These are phyloP conservation scores for Rhododendron kiyosumense DNA, from an alignment of 148 eudicot species.

Conservation along the genomic window DNA sequence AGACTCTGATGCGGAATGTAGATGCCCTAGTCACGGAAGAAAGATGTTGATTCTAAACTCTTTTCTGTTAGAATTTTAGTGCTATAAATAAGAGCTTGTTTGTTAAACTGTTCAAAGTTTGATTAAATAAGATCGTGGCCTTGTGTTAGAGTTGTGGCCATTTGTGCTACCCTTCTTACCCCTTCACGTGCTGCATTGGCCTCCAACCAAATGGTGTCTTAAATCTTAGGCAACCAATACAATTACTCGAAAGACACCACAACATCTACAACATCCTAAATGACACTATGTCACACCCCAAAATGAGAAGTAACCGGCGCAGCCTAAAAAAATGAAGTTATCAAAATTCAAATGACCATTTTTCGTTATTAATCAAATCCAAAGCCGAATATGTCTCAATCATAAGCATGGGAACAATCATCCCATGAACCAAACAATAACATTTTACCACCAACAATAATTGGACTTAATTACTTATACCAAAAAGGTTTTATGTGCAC, in stretches of 20 bases:
- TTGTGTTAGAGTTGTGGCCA: background rate
- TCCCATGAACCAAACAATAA: too few species aligned
- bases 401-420: too few species aligned
- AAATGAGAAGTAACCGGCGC: too few species aligned
- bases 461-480: too few species aligned
- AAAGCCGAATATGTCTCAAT: too few species aligned
- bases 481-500: too few species aligned
- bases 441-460: too few species aligned
- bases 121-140: background rate
- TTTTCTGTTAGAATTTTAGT: background rate
- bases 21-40: background rate
- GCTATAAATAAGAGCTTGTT: background rate
- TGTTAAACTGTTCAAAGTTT: background rate
- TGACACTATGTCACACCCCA: background rate
- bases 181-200: background rate
- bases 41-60: background rate
- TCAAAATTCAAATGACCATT: too few species aligned
- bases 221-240: background rate
- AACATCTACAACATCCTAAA: background rate
- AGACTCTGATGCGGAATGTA: background rate
- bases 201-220: background rate
- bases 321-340: too few species aligned
- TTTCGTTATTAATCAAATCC: too few species aligned
- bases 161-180: background rate
- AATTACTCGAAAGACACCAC: background rate